Evolutionary conservation across 2,329 filamentous ascomycete species (phyloP).

Genomic region (Colletotrichum destructivum): DNA sequence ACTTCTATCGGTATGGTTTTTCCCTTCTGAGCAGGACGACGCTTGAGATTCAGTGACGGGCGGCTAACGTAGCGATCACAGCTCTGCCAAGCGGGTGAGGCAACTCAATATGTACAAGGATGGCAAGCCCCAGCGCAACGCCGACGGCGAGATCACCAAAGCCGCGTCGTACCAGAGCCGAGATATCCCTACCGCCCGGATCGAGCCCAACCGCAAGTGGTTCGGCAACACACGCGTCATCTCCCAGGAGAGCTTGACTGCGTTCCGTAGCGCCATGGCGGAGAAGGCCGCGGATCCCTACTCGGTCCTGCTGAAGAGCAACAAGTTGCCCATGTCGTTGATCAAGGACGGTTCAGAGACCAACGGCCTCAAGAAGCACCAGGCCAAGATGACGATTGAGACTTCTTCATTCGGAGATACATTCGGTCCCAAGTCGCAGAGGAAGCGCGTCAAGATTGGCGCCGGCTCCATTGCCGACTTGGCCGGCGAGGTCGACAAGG

Average conservation of each 20-base stretch:
- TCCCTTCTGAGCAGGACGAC: not conserved
- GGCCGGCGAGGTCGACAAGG: conserved; percentile 83
- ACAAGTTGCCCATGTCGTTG: conserved; percentile 96
- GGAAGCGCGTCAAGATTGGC: conserved; percentile 91
- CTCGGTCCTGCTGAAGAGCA: conserved; percentile 93
- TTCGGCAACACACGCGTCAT: conserved; percentile 95
- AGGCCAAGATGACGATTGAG: conserved; percentile 94
- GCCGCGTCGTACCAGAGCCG: conserved; percentile 87
- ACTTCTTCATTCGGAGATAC: conserved; percentile 88
- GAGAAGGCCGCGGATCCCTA: conserved; percentile 93
- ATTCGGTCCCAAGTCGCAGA: conserved; percentile 93
- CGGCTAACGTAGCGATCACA: conserved; percentile 43
- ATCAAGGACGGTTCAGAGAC: conserved; percentile 83
- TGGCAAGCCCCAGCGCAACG: conserved; percentile 86
- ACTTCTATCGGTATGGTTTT: conserved; percentile 87
- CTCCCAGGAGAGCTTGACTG: conserved; percentile 87
- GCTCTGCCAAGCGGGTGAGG: conserved; percentile 88
- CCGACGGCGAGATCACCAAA: conserved; percentile 86
- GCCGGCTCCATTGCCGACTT: conserved; percentile 87
- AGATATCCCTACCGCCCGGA: conserved; percentile 85
- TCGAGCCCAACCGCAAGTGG: conserved; percentile 98
- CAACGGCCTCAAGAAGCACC: conserved; percentile 91
- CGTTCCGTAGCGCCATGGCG: conserved; percentile 92
- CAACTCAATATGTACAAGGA: conserved; percentile 92
- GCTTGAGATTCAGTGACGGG: not conserved